These are phyloP conservation scores for Russula sp. DNA, from an alignment of 768 basidiomycete species.

Conservation along the genomic window DNA sequence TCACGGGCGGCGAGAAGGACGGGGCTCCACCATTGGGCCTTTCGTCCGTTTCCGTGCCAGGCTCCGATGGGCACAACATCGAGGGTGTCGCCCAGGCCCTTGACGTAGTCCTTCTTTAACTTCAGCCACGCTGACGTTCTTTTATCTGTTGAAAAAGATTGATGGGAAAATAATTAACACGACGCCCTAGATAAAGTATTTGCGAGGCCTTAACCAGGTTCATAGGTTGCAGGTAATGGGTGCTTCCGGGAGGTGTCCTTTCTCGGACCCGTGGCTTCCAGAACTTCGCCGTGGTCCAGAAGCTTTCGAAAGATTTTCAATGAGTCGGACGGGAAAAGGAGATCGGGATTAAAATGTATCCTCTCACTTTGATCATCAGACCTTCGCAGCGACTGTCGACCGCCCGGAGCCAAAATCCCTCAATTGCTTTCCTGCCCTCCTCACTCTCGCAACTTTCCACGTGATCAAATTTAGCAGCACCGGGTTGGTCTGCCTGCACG, in stretches of 20 bases:
- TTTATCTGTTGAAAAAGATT: conserved; percentile 48
- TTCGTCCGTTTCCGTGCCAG: conserved; percentile 88
- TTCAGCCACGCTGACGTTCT: conserved; percentile 86
- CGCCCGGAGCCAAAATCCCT: conserved; percentile 71
- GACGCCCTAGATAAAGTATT: conserved; percentile 6
- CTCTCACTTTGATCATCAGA: conserved; percentile 81
- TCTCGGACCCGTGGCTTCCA: conserved; percentile 33
- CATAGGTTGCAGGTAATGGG: conserved; percentile 78
- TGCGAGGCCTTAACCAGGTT: conserved; percentile 47
- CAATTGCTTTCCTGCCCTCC: conserved; percentile 53
- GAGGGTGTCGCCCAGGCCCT: conserved; percentile 67
- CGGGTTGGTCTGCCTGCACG: conserved; percentile 37
- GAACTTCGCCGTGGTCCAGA: conserved; percentile 48
- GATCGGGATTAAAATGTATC: conserved; percentile 1
- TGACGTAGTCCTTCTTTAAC: conserved; percentile 88
- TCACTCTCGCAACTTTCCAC: conserved; percentile 68
- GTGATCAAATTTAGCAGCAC: conserved; percentile 60
- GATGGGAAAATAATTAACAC: not conserved
- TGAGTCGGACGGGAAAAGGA: conserved; percentile 16
- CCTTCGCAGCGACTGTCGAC: conserved; percentile 81
- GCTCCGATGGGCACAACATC: conserved; percentile 72
- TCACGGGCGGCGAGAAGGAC: conserved; percentile 78
- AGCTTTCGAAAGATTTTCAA: conserved; percentile 38
- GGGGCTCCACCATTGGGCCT: conserved; percentile 90
- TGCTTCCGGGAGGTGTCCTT: conserved; percentile 47